Percentiles rank a stretch among this genome's conserved stretches.
phyloP scores from a whole-genome alignment of 176 grass and related monocot species.

The Paspalum vaginatum region DNA sequence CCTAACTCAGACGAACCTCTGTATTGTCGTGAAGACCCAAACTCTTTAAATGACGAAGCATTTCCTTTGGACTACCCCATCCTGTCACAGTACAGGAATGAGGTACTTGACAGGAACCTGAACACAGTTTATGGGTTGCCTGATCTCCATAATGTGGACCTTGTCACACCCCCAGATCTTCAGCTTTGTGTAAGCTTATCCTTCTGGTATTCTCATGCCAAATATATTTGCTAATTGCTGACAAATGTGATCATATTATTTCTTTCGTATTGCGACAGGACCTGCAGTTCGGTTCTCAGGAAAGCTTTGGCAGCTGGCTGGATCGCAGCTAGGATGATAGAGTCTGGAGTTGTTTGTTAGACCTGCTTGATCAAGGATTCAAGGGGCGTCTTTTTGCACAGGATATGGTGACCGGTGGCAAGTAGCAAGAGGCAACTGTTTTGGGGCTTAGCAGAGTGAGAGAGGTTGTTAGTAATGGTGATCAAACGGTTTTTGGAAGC shows the following conservation, averaged over 20 bases:
- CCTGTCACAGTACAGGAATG: constrained; percentile 36
- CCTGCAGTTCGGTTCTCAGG: constrained; percentile 78
- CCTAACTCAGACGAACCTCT: constrained; percentile 54
- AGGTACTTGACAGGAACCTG: constrained; percentile 26
- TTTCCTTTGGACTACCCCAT: constrained; percentile 46
- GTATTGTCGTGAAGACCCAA: constrained; percentile 58
- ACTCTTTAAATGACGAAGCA: constrained; percentile 50
- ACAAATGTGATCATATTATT: constrained; percentile 11
- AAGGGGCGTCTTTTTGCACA: constrained; percentile 33
- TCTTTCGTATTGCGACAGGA: constrained; percentile 46
- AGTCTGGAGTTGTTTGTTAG: not conserved
- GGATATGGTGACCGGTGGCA: constrained; percentile 15
- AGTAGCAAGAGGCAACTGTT: constrained; percentile 11
- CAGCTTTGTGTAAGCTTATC: constrained; percentile 63
- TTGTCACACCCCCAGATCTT: constrained; percentile 70
- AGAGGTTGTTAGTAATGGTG: not conserved
- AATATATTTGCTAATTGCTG: constrained; percentile 19
- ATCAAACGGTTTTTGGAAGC: constrained; percentile 4
- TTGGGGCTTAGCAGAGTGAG: constrained; percentile 8
- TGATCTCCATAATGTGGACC: constrained; percentile 54
- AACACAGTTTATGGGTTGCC: constrained; percentile 35
- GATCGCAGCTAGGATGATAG: constrained; percentile 48
- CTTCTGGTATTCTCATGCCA: not conserved
- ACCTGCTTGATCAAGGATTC: constrained; percentile 33
- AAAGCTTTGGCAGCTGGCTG: constrained; percentile 78